Conservation (phyloP, 148 eudicot genomes). For the Rhododendron griersonianum region DNA sequence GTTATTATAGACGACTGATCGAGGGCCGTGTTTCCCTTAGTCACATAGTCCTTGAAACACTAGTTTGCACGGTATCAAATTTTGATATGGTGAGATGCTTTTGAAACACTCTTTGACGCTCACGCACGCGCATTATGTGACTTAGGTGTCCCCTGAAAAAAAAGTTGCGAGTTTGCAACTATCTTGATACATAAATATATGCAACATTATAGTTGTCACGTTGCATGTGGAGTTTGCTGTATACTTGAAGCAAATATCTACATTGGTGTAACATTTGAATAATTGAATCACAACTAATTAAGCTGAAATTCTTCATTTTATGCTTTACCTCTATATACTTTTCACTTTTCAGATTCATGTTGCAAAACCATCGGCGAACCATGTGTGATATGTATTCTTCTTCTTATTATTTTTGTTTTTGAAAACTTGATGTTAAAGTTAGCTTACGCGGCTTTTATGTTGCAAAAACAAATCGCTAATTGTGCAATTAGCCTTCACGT, state of each 20-base stretch:
- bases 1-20: not conserved
- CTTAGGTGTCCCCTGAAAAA: not conserved
- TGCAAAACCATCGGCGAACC: not conserved
- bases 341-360: not conserved
- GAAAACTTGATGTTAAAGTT: too few relatives aligned
- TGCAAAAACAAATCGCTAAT: too few relatives aligned
- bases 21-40: too few relatives aligned
- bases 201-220: not conserved
- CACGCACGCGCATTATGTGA: not conserved
- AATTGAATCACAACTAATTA: not conserved
- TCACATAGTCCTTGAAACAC: too few relatives aligned
- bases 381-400: too few relatives aligned
- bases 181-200: not conserved
- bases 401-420: too few relatives aligned
- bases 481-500: too few relatives aligned
- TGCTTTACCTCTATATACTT: not conserved
- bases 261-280: not conserved
- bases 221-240: not conserved
- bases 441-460: not conserved
- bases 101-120: not conserved
- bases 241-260: not conserved
- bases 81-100: too few relatives aligned
- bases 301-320: not conserved
- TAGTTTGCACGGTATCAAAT: too few relatives aligned
- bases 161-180: too few relatives aligned